A percentile compares a stretch with the other conserved stretches of the same genome.
These are phyloP conservation scores for Penicillium sp. DNA, from an alignment of 2,329 filamentous ascomycete species.

Conservation along the genomic window DNA sequence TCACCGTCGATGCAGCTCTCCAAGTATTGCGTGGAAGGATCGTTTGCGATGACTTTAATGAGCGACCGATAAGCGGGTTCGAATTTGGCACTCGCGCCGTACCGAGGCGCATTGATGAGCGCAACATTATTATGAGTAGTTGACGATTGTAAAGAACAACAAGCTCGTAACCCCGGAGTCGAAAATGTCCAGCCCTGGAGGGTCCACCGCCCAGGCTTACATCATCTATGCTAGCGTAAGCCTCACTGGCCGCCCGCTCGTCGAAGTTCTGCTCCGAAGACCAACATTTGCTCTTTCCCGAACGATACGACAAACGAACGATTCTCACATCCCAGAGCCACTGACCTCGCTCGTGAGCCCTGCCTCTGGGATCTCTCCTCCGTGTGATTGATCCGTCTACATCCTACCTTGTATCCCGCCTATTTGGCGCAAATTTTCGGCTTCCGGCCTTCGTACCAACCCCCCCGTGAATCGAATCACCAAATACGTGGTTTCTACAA, in stretches of 20 bases:
- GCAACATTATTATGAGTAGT: slow-evolving; percentile 30
- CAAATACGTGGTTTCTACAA: slow-evolving; percentile 10
- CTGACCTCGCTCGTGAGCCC: slow-evolving; percentile 17
- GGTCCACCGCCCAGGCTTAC: slow-evolving; percentile 3
- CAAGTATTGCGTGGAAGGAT: slow-evolving; percentile 17
- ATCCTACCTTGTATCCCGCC: slow-evolving; percentile 11
- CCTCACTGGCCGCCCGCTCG: slow-evolving; percentile 7
- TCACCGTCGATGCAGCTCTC: slow-evolving; percentile 58
- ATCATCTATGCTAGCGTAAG: slow-evolving; percentile 9
- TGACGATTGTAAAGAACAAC: not conserved
- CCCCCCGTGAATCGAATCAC: not conserved
- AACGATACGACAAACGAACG: slow-evolving; percentile 1
- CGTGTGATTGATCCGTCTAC: slow-evolving; percentile 18
- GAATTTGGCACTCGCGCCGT: slow-evolving; percentile 25
- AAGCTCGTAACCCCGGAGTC: slow-evolving; percentile 2
- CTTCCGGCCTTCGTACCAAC: slow-evolving; percentile 4
- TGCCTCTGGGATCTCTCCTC: slow-evolving; percentile 21
- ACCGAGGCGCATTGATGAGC: slow-evolving; percentile 30
- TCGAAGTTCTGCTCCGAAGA: slow-evolving; percentile 13
- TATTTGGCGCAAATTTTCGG: slow-evolving; percentile 23
- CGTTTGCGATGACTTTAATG: slow-evolving; percentile 16
- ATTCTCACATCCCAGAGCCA: slow-evolving; percentile 18
- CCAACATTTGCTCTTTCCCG: slow-evolving; percentile 4
- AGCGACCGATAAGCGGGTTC: slow-evolving; percentile 17
- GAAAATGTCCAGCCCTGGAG: slow-evolving; percentile 7